These are phyloP conservation scores for Oidiodendron maius DNA, from an alignment of 495 filamentous ascomycete genomes.

Conservation along the genomic window DNA sequence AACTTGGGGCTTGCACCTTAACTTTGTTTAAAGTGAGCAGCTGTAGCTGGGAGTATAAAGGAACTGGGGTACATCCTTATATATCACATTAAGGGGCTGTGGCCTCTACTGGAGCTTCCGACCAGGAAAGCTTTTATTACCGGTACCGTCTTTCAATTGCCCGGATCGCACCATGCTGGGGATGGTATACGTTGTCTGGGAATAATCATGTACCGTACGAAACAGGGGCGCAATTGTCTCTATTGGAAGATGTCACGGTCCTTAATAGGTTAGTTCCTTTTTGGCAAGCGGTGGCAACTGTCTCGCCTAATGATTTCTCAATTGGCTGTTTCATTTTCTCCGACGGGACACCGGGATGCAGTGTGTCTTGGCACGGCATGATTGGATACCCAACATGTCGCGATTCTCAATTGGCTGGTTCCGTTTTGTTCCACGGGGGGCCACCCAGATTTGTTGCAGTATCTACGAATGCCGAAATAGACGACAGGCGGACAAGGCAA, in stretches of 20 bases:
- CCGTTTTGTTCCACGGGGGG: not conserved
- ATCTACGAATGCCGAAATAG: not conserved
- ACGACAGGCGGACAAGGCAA: not conserved
- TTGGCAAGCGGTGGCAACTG: not conserved
- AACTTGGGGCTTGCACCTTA: not conserved
- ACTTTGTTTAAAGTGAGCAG: not conserved
- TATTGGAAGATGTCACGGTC: not conserved
- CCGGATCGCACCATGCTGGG: not conserved
- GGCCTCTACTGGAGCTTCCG: not conserved
- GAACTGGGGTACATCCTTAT: not conserved
- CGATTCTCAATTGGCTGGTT: not conserved
- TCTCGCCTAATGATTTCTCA: no score
- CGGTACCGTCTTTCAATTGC: not conserved
- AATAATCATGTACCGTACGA: not conserved
- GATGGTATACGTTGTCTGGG: not conserved
- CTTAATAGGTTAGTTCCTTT: not conserved
- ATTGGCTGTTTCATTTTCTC: no score
- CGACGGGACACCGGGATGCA: no score
- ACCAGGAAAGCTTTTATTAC: not conserved
- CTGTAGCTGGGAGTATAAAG: not conserved
- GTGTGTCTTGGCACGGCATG: no score
- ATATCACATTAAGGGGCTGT: not conserved
- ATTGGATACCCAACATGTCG: not conserved
- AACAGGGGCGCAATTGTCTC: not conserved
- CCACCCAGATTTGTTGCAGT: not conserved